Base-by-base conservation (phyloP, 495 filamentous ascomycete genomes). In the Physcia stellaris region DNA sequence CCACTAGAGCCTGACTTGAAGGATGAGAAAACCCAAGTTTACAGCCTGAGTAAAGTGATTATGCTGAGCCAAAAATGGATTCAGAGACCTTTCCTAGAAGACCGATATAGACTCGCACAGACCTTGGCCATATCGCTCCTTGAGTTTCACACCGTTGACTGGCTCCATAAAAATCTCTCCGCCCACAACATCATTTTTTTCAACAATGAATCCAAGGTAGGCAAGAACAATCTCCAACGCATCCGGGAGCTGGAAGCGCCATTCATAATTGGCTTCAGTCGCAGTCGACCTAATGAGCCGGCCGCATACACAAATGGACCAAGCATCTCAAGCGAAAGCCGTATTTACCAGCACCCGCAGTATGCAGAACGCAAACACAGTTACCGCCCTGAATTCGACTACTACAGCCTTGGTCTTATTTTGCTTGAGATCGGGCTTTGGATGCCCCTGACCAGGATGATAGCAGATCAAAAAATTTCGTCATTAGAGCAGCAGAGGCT, bases 391-490 rank as follows among this genome's bases (percentile, higher is more conserved):
- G 72, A 76, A 1, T 77, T 86, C 47, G 86, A 94, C 49, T 66
- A 93, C 0, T 94, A 92, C 53, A 80, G 82, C 3, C 62, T 94
- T 2, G 86, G 83, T 24, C 71, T 93, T 48, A 64, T 94, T 10
- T 63, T 94, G 9, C 58, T 94, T 20, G 87, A 92, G 39, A 79
- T 94, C 40, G 86, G 86, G 18, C 64, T 94, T 1, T 94, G 86
- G 86, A 76, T 72, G n/a, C 77, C 80, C n/a, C n/a, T n/a, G n/a
- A n/a, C n/a, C n/a, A n/a, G n/a, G n/a, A n/a, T n/a, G n/a, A n/a
- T n/a, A n/a, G n/a, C n/a, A n/a, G n/a, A n/a, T n/a, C n/a, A n/a
- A n/a, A n/a, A n/a, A n/a, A n/a, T n/a, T n/a, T n/a, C n/a, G n/a
- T n/a, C n/a, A n/a, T n/a, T n/a, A n/a, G n/a, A n/a, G n/a, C n/a